These are phyloP conservation scores for Oryza nivara DNA, from an alignment of 176 grass and related monocot genomes.

Conservation along the genomic window DNA sequence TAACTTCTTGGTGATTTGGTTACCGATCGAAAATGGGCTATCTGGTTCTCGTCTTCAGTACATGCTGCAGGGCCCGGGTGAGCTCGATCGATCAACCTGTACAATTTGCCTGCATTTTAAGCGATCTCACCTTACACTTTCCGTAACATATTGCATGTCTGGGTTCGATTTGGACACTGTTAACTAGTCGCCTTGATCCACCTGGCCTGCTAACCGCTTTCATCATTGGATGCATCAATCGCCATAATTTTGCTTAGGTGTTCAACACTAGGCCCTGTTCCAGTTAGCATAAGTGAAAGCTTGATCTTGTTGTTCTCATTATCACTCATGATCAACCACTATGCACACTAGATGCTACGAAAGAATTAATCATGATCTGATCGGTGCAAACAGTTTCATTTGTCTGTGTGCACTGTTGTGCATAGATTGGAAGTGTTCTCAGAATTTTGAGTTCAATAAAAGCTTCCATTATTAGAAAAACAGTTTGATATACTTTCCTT, in stretches of 20 bases:
- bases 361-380: neutral
- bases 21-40: too few species aligned
- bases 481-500: neutral
- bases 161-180: neutral
- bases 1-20: too few species aligned
- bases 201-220: slow-evolving; percentile 16
- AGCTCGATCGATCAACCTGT: neutral
- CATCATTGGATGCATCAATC: slow-evolving; percentile 36
- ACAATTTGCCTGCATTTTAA: neutral
- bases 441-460: too few species aligned
- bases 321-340: neutral
- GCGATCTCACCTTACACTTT: neutral
- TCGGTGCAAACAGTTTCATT: neutral
- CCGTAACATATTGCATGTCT: neutral
- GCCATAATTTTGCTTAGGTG: slow-evolving; percentile 22
- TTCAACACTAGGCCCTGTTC: neutral
- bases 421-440: too few species aligned
- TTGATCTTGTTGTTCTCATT: neutral
- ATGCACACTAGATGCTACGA: neutral
- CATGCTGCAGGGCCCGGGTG: neutral
- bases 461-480: too few species aligned
- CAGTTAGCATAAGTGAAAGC: neutral
- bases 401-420: too few species aligned
- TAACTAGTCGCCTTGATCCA: slow-evolving; percentile 11
- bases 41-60: neutral